Percentiles rank a stretch among this genome's conserved stretches.
phyloP scores from a whole-genome alignment of 371 early-diverging fungal genomes.

The Blakeslea trispora region DNA sequence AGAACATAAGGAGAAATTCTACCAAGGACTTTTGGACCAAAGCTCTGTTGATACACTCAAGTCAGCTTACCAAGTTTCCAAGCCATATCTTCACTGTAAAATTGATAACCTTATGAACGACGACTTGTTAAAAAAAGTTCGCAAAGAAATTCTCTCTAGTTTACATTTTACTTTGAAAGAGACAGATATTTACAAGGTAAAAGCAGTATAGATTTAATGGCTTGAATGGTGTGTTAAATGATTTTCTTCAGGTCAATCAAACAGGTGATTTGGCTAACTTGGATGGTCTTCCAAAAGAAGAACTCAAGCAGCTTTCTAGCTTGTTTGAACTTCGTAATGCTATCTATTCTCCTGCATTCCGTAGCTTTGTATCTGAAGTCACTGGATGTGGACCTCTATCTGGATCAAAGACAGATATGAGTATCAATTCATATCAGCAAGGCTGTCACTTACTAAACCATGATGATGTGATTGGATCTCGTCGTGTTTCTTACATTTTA shows the following conservation, averaged over 20 bases:
- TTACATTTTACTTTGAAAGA: constrained; percentile 77
- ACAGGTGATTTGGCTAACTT: constrained; percentile 82
- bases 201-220: too few species aligned
- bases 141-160: constrained; percentile 60
- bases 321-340: constrained; percentile 67
- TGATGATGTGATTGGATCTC: constrained; percentile 82
- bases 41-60: constrained; percentile 22
- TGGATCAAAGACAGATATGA: constrained; percentile 67
- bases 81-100: constrained; percentile 68
- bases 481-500: constrained; percentile 75
- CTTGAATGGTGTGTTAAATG: too few species aligned
- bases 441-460: constrained; percentile 79
- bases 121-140: constrained; percentile 59
- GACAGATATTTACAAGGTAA: constrained; percentile 78
- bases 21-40: constrained; percentile 30
- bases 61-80: constrained; percentile 46
- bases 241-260: constrained; percentile 51
- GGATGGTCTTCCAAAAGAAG: constrained; percentile 68
- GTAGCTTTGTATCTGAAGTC: constrained; percentile 62
- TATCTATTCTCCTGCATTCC: constrained; percentile 70
- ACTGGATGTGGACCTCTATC: constrained; percentile 72
- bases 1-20: constrained; percentile 28
- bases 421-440: constrained; percentile 58
- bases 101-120: constrained; percentile 62
- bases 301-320: constrained; percentile 48